phyloP scores from a whole-genome alignment of 1,284 basidiomycete genomes.

The Ustilago loliicola region DNA sequence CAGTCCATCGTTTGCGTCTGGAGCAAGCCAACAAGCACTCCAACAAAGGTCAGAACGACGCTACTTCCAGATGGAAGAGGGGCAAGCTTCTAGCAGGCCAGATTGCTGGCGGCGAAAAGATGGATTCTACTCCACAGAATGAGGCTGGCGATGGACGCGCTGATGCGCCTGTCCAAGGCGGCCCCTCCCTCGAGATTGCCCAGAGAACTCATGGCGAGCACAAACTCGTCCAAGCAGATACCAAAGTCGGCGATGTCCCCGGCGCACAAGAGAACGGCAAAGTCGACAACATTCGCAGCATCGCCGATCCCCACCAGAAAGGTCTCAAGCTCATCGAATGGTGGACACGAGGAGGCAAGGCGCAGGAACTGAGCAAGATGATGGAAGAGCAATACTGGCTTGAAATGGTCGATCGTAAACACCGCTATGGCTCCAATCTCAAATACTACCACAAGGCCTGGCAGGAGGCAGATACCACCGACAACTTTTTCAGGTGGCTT shows the following conservation, averaged over 20 bases:
- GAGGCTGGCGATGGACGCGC: constrained; percentile 21
- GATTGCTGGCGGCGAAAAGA: constrained; percentile 48
- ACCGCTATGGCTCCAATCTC: constrained; percentile 64
- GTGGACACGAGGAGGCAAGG: constrained; percentile 59
- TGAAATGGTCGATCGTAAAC: constrained; percentile 62
- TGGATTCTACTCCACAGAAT: constrained; percentile 22
- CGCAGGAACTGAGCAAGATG: constrained; percentile 61
- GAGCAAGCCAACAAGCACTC: constrained; percentile 55
- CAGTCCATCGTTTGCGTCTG: constrained; percentile 48
- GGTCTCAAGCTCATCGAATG: constrained; percentile 58
- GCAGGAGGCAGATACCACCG: constrained; percentile 49
- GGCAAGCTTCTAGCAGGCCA: constrained; percentile 59
- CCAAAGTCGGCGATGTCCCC: constrained; percentile 60
- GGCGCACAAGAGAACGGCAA: constrained; percentile 59
- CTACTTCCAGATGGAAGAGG: constrained; percentile 55
- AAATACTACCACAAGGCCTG: constrained; percentile 63
- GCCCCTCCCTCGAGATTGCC: constrained; percentile 40
- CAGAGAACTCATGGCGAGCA: constrained; percentile 19
- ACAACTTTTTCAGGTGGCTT: constrained; percentile 75
- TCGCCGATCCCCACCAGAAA: constrained; percentile 45
- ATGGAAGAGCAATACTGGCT: constrained; percentile 65
- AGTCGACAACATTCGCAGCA: constrained; percentile 62
- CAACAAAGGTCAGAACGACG: constrained; percentile 48
- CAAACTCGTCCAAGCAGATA: constrained; percentile 26
- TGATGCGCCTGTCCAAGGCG: constrained; percentile 46